phyloP scores from a whole-genome alignment of 345 rosid genomes.

The Citrus australasica region DNA sequence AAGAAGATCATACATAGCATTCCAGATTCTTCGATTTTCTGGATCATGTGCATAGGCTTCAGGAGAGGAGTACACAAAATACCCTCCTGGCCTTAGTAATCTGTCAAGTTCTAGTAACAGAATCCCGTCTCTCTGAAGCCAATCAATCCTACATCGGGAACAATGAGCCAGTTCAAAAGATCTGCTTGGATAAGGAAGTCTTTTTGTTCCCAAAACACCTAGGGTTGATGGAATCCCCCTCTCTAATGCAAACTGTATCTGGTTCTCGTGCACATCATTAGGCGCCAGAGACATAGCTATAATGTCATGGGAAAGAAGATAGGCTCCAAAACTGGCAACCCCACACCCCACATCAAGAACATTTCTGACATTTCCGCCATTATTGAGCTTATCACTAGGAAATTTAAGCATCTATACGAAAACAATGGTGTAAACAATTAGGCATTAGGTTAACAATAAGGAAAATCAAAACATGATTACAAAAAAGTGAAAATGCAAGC shows the following conservation, averaged over 20 bases:
- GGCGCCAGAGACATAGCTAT: conserved; percentile 97
- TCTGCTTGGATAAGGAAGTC: conserved; percentile 96
- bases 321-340: conserved; percentile 99
- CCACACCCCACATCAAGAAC: conserved; percentile 99
- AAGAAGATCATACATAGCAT: conserved; percentile 73
- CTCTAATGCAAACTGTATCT: conserved; percentile 95
- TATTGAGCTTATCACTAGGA: conserved; percentile 81
- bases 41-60: conserved; percentile 93
- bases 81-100: conserved; percentile 93
- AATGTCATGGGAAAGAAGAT: conserved; percentile 78
- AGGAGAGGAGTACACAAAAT: conserved; percentile 95
- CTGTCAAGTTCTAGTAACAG: conserved; percentile 92
- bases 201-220: conserved; percentile 93
- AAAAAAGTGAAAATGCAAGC: not conserved
- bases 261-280: conserved; percentile 97
- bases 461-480: not conserved
- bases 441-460: conserved; percentile 21
- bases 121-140: conserved; percentile 97
- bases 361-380: conserved; percentile 72
- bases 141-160: conserved; percentile 94
- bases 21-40: conserved; percentile 79
- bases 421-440: conserved; percentile 26
- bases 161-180: conserved; percentile 98
- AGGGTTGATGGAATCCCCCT: conserved; percentile 94
- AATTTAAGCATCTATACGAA: conserved; percentile 90